Percentiles rank a stretch among this genome's conserved stretches.
Conservation (phyloP, 768 basidiomycete genomes). For the Mycena pura region DNA sequence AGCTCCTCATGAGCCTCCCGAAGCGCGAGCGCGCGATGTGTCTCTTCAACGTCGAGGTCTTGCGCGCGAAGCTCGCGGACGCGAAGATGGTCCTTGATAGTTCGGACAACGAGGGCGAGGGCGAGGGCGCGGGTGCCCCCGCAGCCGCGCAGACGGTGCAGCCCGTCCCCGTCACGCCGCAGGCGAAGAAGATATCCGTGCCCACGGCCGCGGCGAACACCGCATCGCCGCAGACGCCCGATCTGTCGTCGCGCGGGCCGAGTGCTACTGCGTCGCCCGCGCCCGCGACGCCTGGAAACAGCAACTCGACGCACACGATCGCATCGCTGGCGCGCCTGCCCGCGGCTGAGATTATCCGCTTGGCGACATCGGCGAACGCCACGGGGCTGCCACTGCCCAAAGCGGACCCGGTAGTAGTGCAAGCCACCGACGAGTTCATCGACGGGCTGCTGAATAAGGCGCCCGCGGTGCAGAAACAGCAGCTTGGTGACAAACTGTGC, state of each 20-base stretch:
- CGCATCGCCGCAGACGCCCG: constrained; percentile 75
- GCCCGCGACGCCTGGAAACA: constrained; percentile 66
- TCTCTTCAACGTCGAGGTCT: constrained; percentile 84
- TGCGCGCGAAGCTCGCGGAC: constrained; percentile 79
- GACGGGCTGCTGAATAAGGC: constrained; percentile 64
- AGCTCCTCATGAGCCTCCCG: constrained; percentile 83
- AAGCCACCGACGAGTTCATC: constrained; percentile 77
- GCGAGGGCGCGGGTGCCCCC: too few relatives aligned
- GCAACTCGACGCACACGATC: constrained; percentile 63
- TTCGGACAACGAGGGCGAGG: constrained; percentile 64
- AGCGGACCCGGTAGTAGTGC: constrained; percentile 71
- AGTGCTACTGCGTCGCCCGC: constrained; percentile 75
- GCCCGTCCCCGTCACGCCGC: constrained; percentile 63
- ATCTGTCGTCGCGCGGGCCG: constrained; percentile 74
- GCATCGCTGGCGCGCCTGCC: constrained; percentile 74
- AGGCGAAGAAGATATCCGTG: constrained; percentile 59
- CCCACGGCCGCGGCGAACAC: constrained; percentile 39
- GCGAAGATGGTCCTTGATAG: constrained; percentile 84
- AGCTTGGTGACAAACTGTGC: constrained; percentile 79
- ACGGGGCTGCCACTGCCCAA: constrained; percentile 68
- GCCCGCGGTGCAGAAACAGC: constrained; percentile 73
- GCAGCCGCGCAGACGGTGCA: constrained; percentile 30
- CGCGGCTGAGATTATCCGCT: constrained; percentile 74
- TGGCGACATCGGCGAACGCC: constrained; percentile 59
- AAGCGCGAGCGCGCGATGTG: constrained; percentile 92